Percentiles rank a stretch among this genome's conserved stretches.
phyloP scores from a whole-genome alignment of 768 basidiomycete species.

The Mycena floridula region DNA sequence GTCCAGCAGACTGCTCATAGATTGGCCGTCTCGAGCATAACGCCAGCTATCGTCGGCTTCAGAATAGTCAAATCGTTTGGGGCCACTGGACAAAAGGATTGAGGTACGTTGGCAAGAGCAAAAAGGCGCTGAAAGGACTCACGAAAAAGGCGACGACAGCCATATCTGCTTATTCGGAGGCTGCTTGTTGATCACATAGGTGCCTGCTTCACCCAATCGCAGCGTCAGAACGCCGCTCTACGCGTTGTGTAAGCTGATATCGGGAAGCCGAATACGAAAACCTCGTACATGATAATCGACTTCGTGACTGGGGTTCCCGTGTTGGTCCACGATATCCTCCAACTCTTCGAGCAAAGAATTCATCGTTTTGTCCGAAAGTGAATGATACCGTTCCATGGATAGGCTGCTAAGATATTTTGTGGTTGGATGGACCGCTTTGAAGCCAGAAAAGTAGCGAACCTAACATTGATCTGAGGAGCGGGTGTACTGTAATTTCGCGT shows the following conservation, averaged over 20 bases:
- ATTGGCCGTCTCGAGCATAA: conserved; percentile 62
- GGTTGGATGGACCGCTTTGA: conserved; percentile 22
- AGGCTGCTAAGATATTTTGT: too few relatives aligned
- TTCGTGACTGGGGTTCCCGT: conserved; percentile 55
- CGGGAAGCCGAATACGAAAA: conserved; percentile 1
- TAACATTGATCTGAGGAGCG: conserved; percentile 49
- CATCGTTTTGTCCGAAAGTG: conserved; percentile 73
- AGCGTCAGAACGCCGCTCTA: conserved; percentile 92
- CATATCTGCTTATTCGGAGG: conserved; percentile 97
- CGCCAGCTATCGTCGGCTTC: conserved; percentile 58
- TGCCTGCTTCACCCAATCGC: conserved; percentile 66
- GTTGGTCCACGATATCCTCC: conserved; percentile 63
- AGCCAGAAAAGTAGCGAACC: conserved; percentile 28
- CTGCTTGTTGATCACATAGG: conserved; percentile 96
- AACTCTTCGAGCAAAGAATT: conserved; percentile 65
- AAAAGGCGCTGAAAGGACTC: conserved; percentile 11
- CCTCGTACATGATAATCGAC: conserved; percentile 88
- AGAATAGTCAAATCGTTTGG: conserved; percentile 85
- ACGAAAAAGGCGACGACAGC: conserved; percentile 89
- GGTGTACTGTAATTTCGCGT: too few relatives aligned
- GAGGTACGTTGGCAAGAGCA: background rate
- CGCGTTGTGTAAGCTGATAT: too few relatives aligned
- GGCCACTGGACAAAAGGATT: conserved; percentile 65
- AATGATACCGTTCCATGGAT: conserved; percentile 62
- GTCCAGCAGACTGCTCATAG: conserved; percentile 58